Evolutionary conservation across 768 basidiomycete genomes (phyloP).

Genomic region (Pleurotus djamor): DNA sequence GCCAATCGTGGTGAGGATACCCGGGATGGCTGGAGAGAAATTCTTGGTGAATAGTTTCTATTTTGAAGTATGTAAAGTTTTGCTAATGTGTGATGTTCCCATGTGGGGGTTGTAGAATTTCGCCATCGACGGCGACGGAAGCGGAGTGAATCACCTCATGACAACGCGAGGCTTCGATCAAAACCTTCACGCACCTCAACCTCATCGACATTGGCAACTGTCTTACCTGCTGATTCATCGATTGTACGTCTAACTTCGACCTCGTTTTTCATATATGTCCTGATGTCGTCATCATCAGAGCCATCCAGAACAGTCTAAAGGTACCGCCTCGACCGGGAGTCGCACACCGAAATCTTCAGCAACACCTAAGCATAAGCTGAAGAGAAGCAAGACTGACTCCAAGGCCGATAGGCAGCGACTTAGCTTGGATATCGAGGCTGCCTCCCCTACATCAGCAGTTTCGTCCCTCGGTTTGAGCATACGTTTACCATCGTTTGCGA

Average conservation of each 20-base stretch:
- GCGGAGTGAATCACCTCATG: slow-evolving; percentile 15
- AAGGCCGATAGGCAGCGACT: background rate
- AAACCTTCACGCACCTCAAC: slow-evolving; percentile 15
- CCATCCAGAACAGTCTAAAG: background rate
- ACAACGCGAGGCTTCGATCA: slow-evolving; percentile 4
- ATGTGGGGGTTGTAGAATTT: slow-evolving; percentile 19
- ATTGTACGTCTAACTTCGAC: background rate
- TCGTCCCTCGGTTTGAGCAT: slow-evolving; percentile 4
- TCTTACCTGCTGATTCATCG: background rate
- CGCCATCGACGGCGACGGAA: slow-evolving; percentile 35
- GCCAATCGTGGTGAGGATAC: background rate
- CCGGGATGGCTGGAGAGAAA: slow-evolving; percentile 27
- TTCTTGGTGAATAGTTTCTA: slow-evolving; percentile 34
- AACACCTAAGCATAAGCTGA: background rate
- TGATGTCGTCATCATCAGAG: background rate
- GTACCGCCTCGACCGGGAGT: background rate
- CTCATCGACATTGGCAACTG: background rate
- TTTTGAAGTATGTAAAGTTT: background rate
- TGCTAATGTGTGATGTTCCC: background rate
- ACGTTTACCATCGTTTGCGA: slow-evolving; percentile 2
- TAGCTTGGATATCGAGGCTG: background rate
- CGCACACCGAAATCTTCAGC: slow-evolving; percentile 1
- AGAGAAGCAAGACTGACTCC: background rate
- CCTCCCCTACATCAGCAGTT: background rate
- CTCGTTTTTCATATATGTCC: background rate